Base-by-base conservation (phyloP, 352 stramenopile species). In the Elongisporangium anandrum region DNA sequence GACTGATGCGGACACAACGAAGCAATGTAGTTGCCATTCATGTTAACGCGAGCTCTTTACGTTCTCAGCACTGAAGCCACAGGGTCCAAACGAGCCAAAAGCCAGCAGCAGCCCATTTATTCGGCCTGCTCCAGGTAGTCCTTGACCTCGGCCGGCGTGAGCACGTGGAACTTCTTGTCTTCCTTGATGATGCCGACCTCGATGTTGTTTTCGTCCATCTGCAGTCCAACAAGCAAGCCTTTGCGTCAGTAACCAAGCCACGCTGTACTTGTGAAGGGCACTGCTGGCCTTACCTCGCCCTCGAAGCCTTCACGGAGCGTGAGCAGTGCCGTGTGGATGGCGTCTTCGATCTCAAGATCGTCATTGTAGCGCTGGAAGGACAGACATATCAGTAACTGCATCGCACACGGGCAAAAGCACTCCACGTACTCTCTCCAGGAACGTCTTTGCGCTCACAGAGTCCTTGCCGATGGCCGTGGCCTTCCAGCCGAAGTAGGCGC, bases 71-170 rank as follows among this genome's bases (percentile, higher is more conserved):
- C 26, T 38, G 6, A 38, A 38, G 26, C 26, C 26, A 38, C 26
- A 45, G 34, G 34, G 34, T 12, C 12, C 34, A 45, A 45, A 45
- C 17, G 34, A 45, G 34, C 13, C 34, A 45, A 45, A 45, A 45
- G 34, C 34, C 45, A 21, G 16, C 19, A 50, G 38, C 38, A 50
- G 54, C 24, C 15, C 21, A 52, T 65, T 90, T 97, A 99, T 77
- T 98, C 97, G 21, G 97, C 95, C 80, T 99, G 97, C 72, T 99
- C 96, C 60, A 99, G 80, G 89, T 99, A 99, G 84, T 99, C 98
- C 75, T 98, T 98, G 70, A 99, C 96, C 79, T 99, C 96, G 39
- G 92, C 92, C 2, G 95, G 95, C 48, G 91, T 99, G 62, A 99
- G 86, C 65, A 99, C 82, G 57, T 88, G 79, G 77, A 99, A 99